Conservation (phyloP, 768 basidiomycete species). For the Pholiota molesta region DNA sequence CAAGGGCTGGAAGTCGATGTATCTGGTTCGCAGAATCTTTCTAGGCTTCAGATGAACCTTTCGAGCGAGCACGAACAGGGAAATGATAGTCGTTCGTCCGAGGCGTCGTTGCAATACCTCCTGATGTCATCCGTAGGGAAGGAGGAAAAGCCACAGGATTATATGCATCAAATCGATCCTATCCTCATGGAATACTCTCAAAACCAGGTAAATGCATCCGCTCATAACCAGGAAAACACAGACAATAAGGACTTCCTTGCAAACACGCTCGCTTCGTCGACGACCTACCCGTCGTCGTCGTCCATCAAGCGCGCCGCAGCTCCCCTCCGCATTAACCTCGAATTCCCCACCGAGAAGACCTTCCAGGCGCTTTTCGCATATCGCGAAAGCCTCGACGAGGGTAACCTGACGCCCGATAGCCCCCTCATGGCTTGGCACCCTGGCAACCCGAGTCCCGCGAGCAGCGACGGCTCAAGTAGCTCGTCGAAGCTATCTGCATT, state of each 20-base stretch:
- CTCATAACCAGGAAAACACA: background rate
- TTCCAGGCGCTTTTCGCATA: slow-evolving; percentile 31
- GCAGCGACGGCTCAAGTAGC: slow-evolving; percentile 25
- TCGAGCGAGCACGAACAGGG: slow-evolving; percentile 1
- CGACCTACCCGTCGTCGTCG: slow-evolving; percentile 16
- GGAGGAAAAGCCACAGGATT: slow-evolving; percentile 15
- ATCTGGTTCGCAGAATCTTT: slow-evolving; percentile 9
- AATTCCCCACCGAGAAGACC: slow-evolving; percentile 27
- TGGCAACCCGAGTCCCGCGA: slow-evolving; percentile 27
- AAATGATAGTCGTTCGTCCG: slow-evolving; percentile 1
- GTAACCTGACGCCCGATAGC: slow-evolving; percentile 29
- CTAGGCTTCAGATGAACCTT: slow-evolving; percentile 6
- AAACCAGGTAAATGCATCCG: background rate
- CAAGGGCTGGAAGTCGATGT: slow-evolving; percentile 19
- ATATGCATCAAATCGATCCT: slow-evolving; percentile 31
- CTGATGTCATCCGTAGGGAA: slow-evolving; percentile 17
- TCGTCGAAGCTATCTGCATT: slow-evolving; percentile 29
- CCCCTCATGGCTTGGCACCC: slow-evolving; percentile 23
- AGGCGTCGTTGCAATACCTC: slow-evolving; percentile 19
- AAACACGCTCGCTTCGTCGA: slow-evolving; percentile 8
- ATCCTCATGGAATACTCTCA: slow-evolving; percentile 24
- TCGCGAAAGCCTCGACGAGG: slow-evolving; percentile 26
- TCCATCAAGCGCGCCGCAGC: slow-evolving; percentile 30
- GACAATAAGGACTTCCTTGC: background rate
- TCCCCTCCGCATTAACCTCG: slow-evolving; percentile 32